Percentiles rank a stretch among this genome's conserved stretches.
Conservation (phyloP, 305 asterid genomes). For the Fraxinus paxiana region DNA sequence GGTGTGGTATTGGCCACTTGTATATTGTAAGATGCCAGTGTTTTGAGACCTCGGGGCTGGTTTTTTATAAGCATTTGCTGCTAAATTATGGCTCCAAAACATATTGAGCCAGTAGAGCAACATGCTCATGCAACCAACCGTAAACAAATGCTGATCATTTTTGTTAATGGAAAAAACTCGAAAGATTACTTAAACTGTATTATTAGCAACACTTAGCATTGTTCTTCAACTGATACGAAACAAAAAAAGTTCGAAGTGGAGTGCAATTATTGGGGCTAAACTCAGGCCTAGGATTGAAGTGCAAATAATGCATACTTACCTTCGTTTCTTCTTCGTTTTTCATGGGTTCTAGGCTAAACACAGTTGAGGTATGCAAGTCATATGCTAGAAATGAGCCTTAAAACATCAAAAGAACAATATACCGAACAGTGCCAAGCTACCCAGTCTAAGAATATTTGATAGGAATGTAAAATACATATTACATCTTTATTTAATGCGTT, state of each 20-base stretch:
- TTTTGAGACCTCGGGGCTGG: background rate
- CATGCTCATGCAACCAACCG: constrained; percentile 95
- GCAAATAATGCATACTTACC: background rate
- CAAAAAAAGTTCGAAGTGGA: background rate
- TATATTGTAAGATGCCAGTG: too few relatives aligned
- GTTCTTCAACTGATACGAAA: background rate
- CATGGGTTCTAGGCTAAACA: background rate
- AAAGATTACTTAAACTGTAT: background rate
- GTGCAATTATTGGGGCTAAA: background rate
- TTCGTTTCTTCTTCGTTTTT: background rate
- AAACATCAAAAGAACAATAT: background rate
- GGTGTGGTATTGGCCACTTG: background rate
- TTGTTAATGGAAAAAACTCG: background rate
- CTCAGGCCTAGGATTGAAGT: background rate
- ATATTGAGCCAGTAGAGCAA: constrained; percentile 77
- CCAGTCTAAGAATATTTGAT: background rate
- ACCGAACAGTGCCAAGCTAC: background rate
- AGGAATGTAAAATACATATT: too few relatives aligned
- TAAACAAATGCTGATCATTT: constrained; percentile 9
- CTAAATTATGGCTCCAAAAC: constrained; percentile 47
- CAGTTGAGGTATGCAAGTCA: background rate
- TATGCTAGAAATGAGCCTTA: background rate
- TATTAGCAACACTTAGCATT: background rate
- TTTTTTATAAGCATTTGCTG: background rate
- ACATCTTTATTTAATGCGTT: too few relatives aligned